Conservation (phyloP, 108 stramenopile genomes). For the Cyclostephanos invisitatus region DNA sequence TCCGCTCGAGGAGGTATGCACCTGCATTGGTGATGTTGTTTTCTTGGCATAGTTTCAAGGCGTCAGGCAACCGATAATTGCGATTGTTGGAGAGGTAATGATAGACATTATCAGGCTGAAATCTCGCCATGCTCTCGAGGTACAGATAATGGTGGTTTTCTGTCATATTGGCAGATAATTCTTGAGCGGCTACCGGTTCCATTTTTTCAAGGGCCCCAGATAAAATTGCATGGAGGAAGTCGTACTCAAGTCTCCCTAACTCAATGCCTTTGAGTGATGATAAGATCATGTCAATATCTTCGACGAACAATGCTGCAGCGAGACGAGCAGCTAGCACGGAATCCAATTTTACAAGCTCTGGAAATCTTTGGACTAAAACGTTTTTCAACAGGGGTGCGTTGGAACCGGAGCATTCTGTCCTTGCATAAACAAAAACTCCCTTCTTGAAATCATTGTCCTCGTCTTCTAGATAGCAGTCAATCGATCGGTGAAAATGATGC, state of each 20-base stretch:
- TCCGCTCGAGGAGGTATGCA: conserved; percentile 87
- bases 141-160: conserved; percentile 71
- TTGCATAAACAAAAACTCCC: conserved; percentile 74
- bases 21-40: conserved; percentile 88
- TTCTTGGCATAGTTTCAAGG: conserved; percentile 80
- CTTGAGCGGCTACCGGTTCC: conserved; percentile 67
- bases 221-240: conserved; percentile 68
- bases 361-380: conserved; percentile 55
- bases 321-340: conserved; percentile 60
- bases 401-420: conserved; percentile 66
- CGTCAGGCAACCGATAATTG: conserved; percentile 81
- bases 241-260: conserved; percentile 51
- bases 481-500: conserved; percentile 65
- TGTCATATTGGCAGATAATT: conserved; percentile 65
- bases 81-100: conserved; percentile 72
- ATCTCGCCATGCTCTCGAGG: conserved; percentile 65
- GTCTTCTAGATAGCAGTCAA: conserved; percentile 81
- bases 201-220: conserved; percentile 62
- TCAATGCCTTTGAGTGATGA: conserved; percentile 38
- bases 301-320: conserved; percentile 74
- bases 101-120: conserved; percentile 83
- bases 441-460: conserved; percentile 57
- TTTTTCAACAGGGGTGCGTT: conserved; percentile 41
- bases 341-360: conserved; percentile 63
- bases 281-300: conserved; percentile 72